Base-by-base conservation (phyloP, 495 filamentous ascomycete species). In the Trichoderma parareesei region DNA sequence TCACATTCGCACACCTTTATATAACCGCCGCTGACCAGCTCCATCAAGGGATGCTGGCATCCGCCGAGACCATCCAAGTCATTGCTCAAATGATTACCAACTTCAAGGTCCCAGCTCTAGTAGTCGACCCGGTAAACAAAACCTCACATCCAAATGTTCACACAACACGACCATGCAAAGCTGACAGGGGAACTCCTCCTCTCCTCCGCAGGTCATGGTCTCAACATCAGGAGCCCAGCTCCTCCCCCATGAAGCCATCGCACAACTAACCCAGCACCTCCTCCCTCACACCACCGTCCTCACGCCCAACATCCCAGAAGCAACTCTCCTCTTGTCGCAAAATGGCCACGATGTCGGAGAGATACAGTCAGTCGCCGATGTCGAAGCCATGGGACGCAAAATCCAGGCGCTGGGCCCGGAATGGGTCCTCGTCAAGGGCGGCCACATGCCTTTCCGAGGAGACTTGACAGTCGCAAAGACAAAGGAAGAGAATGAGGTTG, bases 231-330 rank as follows among this genome's bases (percentile, higher is more conserved):
- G 92, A 16, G 84, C 90, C 8, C 79, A 87, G 70, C 78, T 98
- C 42, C 78, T 97, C 8, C 89, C 91, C 1, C 71, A 83, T 46
- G 77, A 84, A 7, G 90, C 93, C 40, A 79, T 97, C 43, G 67
- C 81, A 41, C 81, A 77, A 37, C 74, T 97, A 20, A 80, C 88
- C 63, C 76, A 82, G 37, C 76, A 84, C 43, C 73, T 98, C 14
- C 82, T 98, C n/a, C 90, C 90, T 3, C 71, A 86, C 59, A 84
- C 92, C 0, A 93, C 87, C 1, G 76, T 98, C 60, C 74, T 97
- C 35, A 98, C 94, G 0, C 93, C 94, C 4, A 98, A 98, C 70
- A 82, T 97, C 27, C 92, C 93, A 5, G 94, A 98, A 76, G 94
- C 93, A 2, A 80, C 81, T 49, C 78, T 91, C 3, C 78, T 98